phyloP scores from a whole-genome alignment of 2,329 filamentous ascomycete genomes.

The Colletotrichum spinosum region DNA sequence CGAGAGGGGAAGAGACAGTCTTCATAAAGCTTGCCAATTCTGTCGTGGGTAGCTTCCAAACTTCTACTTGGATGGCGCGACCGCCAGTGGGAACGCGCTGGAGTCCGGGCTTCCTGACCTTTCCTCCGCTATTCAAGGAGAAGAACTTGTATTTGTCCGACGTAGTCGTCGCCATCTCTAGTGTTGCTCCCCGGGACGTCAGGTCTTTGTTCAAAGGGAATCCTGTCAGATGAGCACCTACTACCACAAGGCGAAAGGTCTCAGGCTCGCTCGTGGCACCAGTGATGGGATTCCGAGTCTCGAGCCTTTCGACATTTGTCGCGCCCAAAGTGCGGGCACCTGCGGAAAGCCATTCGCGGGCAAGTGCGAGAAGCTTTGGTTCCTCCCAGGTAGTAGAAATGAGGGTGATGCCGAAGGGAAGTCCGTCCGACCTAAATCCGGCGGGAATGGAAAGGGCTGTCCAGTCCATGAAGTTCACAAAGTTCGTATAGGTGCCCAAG shows the following conservation, averaged over 20 bases:
- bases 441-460: conserved; percentile 66
- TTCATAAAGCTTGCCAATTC: conserved; percentile 47
- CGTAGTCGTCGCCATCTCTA: conserved; percentile 44
- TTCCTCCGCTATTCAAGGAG: conserved; percentile 39
- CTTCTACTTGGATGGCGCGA: conserved; percentile 47
- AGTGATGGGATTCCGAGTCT: conserved; percentile 19
- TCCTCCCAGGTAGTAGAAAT: conserved; percentile 52
- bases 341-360: conserved; percentile 44
- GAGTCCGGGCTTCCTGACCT: conserved; percentile 47
- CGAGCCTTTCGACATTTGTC: conserved; percentile 39
- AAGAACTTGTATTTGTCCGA: conserved; percentile 46
- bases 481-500: conserved; percentile 69
- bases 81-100: conserved; percentile 43
- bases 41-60: conserved; percentile 48
- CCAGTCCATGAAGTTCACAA: conserved; percentile 70
- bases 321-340: conserved; percentile 43
- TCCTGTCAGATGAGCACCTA: conserved; percentile 50
- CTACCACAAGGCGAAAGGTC: conserved; percentile 43
- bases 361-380: conserved; percentile 43
- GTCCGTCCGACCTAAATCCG: conserved; percentile 50
- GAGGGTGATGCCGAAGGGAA: conserved; percentile 53
- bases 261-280: conserved; percentile 34
- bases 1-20: conserved; percentile 48
- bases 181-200: conserved; percentile 43
- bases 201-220: conserved; percentile 50